Evolutionary conservation across 73 alveolate genomes (phyloP), one percentile per base, ranked within the genome.

Genomic region (Breviolum minutum): DNA sequence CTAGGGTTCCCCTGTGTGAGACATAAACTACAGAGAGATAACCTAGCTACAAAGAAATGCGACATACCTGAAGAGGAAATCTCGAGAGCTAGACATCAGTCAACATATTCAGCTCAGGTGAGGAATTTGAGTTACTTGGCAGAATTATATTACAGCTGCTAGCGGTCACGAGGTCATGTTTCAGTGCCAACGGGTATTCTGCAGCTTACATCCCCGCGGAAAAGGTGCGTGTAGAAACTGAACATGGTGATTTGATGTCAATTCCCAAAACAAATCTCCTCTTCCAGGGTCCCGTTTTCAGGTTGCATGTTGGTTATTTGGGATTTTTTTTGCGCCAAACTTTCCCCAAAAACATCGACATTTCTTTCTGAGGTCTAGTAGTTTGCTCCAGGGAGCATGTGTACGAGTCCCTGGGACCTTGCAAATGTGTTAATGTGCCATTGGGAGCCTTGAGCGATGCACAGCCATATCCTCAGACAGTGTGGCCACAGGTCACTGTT

Each of bases 341-440:
- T 13, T 17, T 11, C 74, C 74, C 11, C 74, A 17, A 66, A 11
- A 11, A 66, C 17, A 11, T 11, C 24, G 74, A 17, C 11, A 27
- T 13, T 24, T 10, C 83, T 27, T 73, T 30, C 63, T 29, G 68
- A 92, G 97, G 97, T 92, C 97, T 92, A 92, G 97, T 92, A 26
- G 89, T 92, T 79, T 92, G 97, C 97, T 92, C 97, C 80, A 79
- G 97, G 61, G 97, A 92, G 71, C 88, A 92, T 24, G 73, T 92
- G 80, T 92, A 92, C 97, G 97, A 92, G 89, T 74, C 97, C 64
- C 29, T 92, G 88, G 97, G 97, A 24, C 97, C 88, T 79, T 92
- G 97, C 97, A 92, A 92, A 61, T 92, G 88, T 80, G 97, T 92
- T 30, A 92, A 92, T 40, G 90, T 92, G 64, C 97, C 97, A 48